Base-by-base conservation (phyloP, 2,329 filamentous ascomycete genomes). In the Trichophyton rubrum region DNA sequence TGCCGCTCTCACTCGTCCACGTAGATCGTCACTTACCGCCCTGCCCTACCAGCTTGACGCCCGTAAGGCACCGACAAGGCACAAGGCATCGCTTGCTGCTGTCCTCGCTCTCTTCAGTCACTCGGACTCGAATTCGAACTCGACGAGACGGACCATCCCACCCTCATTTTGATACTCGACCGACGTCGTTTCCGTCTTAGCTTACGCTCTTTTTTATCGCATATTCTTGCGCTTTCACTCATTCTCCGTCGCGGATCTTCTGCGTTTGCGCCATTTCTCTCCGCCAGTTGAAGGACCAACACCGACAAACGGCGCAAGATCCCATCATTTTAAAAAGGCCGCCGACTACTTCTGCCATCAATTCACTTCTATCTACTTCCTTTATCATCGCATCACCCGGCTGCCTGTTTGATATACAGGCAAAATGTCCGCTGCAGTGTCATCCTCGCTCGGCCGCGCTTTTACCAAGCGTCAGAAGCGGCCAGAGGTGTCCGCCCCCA, bases 391-490 rank as follows among this genome's bases (percentile, higher is more conserved):
- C 4, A 55, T 15, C 33, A 11, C 9, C n/a, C 27, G n/a, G n/a
- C 51, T 22, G 13, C 13, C 49, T 30, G 13, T 24, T 13, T 33
- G 6, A 15, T 13, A 27, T 55, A 33, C 11, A 24, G 11, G 8
- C 27, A 67, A 61, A 62, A 76, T 75, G 72, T 71, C 74, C 56
- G 69, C 41, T 11, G 61, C 69, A 58, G 27, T 55, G 51, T 35
- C 51, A 1, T 62, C 76, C 62, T 72, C 74, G 58, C 66, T 73
- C 53, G 68, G 70, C 35, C 71, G 77, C 67, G 77, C 76, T 30
- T 77, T 79, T 62, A 79, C 77, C 62, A 77, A 73, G 69, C 77
- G 77, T 68, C 70, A 69, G 64, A 78, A 75, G 68, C 74, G 74
- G 58, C 72, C 73, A n/a, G 75, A 78, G 59, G 73, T 77, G 20